Percentiles rank a stretch among this genome's conserved stretches.
These are phyloP conservation scores for Emergomyces orientalis DNA, from an alignment of 2,329 filamentous ascomycete genomes.

Conservation along the genomic window DNA sequence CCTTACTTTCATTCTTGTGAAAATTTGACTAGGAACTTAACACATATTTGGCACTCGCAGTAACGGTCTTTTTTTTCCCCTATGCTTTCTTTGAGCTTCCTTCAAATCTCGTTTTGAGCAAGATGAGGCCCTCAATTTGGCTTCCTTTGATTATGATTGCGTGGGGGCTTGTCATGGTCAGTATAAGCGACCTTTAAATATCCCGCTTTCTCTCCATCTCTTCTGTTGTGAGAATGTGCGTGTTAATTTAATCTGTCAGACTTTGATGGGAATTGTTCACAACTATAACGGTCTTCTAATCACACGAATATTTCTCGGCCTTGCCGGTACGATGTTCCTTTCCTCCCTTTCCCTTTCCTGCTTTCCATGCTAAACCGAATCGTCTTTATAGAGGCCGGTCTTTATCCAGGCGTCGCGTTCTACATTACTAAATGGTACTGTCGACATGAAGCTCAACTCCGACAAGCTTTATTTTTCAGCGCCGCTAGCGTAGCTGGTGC, in stretches of 20 bases:
- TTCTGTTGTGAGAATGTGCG: not conserved
- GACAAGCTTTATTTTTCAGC: slow-evolving; percentile 41
- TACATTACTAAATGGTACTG: slow-evolving; percentile 42
- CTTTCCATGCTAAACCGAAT: not conserved
- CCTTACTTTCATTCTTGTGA: not conserved
- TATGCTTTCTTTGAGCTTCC: slow-evolving; percentile 20
- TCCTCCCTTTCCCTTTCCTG: not conserved
- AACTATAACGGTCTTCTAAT: slow-evolving; percentile 40
- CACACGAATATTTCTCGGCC: slow-evolving; percentile 39
- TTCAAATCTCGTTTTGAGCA: slow-evolving; percentile 25
- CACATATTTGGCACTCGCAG: slow-evolving; percentile 7
- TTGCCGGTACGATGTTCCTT: slow-evolving; percentile 20
- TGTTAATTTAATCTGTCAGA: slow-evolving; percentile 19
- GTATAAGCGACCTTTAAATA: not conserved
- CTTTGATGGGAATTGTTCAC: slow-evolving; percentile 42
- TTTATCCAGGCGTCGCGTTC: slow-evolving; percentile 37
- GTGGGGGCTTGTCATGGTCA: slow-evolving; percentile 41
- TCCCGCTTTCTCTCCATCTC: not conserved
- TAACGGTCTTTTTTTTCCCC: slow-evolving; percentile 22
- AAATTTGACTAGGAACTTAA: not conserved
- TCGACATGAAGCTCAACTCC: slow-evolving; percentile 34
- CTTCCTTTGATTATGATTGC: slow-evolving; percentile 26
- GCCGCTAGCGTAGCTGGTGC: slow-evolving; percentile 43
- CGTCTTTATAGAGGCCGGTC: slow-evolving; percentile 28
- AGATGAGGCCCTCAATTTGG: slow-evolving; percentile 23